These are phyloP conservation scores for Arthrobotrys pseudoclavata DNA, from an alignment of 2,329 filamentous ascomycete genomes.

Conservation along the genomic window DNA sequence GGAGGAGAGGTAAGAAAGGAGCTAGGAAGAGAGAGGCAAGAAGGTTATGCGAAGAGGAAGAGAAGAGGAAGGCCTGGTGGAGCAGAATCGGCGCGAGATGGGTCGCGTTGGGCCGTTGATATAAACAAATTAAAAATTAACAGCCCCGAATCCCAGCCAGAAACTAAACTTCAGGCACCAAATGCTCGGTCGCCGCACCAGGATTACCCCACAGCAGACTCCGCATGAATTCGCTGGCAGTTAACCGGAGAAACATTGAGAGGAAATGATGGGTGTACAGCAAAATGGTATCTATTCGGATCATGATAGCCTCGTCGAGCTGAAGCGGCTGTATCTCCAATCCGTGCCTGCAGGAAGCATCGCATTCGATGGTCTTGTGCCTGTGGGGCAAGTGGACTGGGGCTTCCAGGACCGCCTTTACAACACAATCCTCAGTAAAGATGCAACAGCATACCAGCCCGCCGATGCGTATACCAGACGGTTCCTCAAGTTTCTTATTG, in stretches of 20 bases:
- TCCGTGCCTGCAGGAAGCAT: slow-evolving; percentile 49
- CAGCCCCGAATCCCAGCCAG: not conserved
- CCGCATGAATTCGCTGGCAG: not conserved
- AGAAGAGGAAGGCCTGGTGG: slow-evolving; percentile 29
- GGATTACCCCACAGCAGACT: not conserved
- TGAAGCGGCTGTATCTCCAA: slow-evolving; percentile 47
- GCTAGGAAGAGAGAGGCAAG: not conserved
- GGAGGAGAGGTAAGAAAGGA: not conserved
- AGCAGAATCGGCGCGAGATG: slow-evolving; percentile 5
- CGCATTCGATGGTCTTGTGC: slow-evolving; percentile 44
- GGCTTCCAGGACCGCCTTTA: slow-evolving; percentile 48
- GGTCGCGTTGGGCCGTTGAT: slow-evolving; percentile 4
- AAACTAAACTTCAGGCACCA: slow-evolving; percentile 10
- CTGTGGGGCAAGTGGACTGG: slow-evolving; percentile 18
- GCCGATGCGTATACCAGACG: slow-evolving; percentile 30
- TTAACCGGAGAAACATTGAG: not conserved
- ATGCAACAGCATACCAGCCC: slow-evolving; percentile 55
- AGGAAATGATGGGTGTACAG: not conserved
- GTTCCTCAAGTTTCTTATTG: slow-evolving; percentile 52
- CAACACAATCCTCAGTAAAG: slow-evolving; percentile 57
- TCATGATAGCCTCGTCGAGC: slow-evolving; percentile 13
- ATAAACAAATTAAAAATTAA: slow-evolving; percentile 49
- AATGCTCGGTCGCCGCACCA: slow-evolving; percentile 2
- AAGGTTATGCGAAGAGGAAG: not conserved
- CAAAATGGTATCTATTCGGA: not conserved